A percentile compares a stretch with the other conserved stretches of the same genome.
These are phyloP conservation scores for Eucalyptus erythrocorys DNA, from an alignment of 345 rosid genomes.

Conservation along the genomic window DNA sequence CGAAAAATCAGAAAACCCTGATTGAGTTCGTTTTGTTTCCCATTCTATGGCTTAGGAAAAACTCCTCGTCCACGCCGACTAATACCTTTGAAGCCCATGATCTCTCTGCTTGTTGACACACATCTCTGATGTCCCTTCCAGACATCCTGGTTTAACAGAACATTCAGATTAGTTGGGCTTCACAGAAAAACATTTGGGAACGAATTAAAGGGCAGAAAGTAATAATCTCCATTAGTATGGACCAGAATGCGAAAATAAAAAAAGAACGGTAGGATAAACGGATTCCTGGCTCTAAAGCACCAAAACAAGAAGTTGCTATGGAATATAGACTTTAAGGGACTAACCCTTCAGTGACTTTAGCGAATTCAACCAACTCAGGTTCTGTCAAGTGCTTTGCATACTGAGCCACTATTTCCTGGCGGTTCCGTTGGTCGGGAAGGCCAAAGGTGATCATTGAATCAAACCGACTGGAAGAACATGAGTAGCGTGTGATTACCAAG, in stretches of 20 bases:
- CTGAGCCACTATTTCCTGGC: conserved; percentile 63
- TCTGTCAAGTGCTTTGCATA: conserved; percentile 76
- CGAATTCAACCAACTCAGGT: conserved; percentile 59
- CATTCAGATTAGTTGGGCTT: background rate
- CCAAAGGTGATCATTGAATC: conserved; percentile 75
- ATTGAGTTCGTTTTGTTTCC: background rate
- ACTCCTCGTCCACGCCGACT: background rate
- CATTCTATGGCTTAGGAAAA: background rate
- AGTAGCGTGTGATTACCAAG: background rate
- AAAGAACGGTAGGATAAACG: background rate
- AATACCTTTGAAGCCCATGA: conserved; percentile 88
- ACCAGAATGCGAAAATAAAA: background rate
- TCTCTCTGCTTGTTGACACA: conserved; percentile 91
- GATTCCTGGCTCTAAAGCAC: background rate
- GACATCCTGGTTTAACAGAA: conserved; percentile 48
- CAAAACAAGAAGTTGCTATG: background rate
- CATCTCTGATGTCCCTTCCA: conserved; percentile 80
- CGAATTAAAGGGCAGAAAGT: background rate
- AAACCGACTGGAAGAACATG: conserved; percentile 51
- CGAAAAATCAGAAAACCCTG: background rate
- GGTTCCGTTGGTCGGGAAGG: conserved; percentile 62
- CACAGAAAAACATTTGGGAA: background rate
- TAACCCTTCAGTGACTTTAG: conserved; percentile 52
- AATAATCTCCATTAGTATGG: background rate
- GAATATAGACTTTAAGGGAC: background rate